Evolutionary conservation across 2,329 filamentous ascomycete species (phyloP).

Genomic region (Arachnomyces sp.): DNA sequence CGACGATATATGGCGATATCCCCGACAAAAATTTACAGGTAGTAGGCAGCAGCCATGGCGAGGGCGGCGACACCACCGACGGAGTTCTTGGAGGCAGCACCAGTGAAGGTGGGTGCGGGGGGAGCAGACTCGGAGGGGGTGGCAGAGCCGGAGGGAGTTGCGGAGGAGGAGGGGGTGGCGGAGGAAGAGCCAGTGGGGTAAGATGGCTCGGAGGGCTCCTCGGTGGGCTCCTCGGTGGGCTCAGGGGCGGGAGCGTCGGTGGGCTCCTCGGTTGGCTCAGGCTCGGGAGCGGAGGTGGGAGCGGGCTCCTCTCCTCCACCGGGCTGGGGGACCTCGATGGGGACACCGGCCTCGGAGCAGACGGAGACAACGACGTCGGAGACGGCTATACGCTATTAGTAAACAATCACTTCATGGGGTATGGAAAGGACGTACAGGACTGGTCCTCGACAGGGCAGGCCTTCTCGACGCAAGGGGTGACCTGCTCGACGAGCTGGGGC

Average conservation of each 20-base stretch:
- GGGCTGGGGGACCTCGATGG: conserved; percentile 29
- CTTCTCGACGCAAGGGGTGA: conserved; percentile 41
- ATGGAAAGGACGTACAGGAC: conserved; percentile 21
- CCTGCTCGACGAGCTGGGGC: conserved; percentile 31
- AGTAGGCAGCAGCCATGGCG: no score
- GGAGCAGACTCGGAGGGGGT: no score
- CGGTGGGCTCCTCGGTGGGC: conserved; percentile 4
- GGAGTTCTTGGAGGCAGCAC: no score
- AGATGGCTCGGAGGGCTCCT: neutral
- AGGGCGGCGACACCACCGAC: no score
- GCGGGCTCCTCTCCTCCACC: conserved; percentile 10
- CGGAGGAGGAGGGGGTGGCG: no score
- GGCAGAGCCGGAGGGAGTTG: no score
- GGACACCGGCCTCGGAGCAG: conserved; percentile 29
- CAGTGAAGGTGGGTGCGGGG: no score
- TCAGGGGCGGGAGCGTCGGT: no score
- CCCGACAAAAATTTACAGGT: no score
- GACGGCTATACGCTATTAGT: conserved; percentile 20
- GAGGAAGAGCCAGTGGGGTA: no score
- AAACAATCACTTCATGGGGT: no score
- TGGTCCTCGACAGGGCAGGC: conserved; percentile 34
- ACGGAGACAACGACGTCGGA: conserved; percentile 26
- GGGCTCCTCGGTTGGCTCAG: conserved; percentile 4
- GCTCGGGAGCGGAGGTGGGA: conserved; percentile 6
- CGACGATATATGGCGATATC: no score